Conservation (phyloP, 768 basidiomycete genomes). For the Cystofilobasidium macerans region DNA sequence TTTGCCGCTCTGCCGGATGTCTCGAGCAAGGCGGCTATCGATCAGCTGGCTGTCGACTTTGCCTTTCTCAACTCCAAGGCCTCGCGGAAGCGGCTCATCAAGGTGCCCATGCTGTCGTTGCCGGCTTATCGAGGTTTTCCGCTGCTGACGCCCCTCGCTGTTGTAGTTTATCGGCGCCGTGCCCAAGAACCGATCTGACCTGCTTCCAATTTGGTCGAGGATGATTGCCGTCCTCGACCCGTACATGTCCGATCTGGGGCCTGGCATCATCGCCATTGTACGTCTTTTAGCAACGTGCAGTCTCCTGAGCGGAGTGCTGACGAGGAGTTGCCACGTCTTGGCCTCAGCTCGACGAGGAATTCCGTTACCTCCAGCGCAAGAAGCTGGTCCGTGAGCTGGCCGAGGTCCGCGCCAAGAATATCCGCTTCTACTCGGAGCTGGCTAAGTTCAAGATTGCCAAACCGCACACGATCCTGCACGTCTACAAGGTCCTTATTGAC, state of each 20-base stretch:
- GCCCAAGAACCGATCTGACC: conserved; percentile 75
- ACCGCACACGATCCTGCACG: conserved; percentile 79
- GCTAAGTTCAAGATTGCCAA: conserved; percentile 94
- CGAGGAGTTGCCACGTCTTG: not conserved
- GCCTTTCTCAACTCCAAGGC: conserved; percentile 95
- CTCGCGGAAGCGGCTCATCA: conserved; percentile 77
- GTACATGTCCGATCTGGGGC: conserved; percentile 89
- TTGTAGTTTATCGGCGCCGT: conserved; percentile 52
- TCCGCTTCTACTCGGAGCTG: conserved; percentile 73
- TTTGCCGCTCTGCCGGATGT: conserved; percentile 85
- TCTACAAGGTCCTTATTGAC: conserved; percentile 93
- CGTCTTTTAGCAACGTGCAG: conserved; percentile 35
- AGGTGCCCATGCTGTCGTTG: conserved; percentile 44
- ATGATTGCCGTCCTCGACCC: conserved; percentile 74
- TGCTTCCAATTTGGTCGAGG: conserved; percentile 85
- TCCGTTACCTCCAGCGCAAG: conserved; percentile 86
- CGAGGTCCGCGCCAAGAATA: conserved; percentile 80
- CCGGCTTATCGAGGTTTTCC: not conserved
- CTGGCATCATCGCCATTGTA: conserved; percentile 68
- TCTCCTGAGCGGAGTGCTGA: not conserved
- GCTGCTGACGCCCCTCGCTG: not conserved
- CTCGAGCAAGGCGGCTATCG: conserved; percentile 78
- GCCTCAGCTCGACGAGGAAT: conserved; percentile 82
- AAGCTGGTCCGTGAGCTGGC: conserved; percentile 82
- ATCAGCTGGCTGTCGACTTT: conserved; percentile 90